Base-by-base conservation (phyloP, 129 eudicot genomes). In the Scalesia atractyloides region DNA sequence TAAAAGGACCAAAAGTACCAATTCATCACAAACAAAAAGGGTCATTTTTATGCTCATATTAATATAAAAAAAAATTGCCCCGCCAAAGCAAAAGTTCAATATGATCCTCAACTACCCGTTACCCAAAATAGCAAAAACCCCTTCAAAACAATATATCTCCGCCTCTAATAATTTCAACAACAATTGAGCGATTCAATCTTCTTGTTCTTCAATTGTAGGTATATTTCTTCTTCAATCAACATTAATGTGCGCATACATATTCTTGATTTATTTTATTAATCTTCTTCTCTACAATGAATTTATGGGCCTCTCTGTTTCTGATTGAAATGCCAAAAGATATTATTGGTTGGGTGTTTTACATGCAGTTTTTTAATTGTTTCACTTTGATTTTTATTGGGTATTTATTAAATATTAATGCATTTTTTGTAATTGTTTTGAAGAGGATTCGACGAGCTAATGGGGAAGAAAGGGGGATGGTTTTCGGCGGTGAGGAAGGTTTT, bases 381-480 rank as follows among this genome's bases (percentile, higher is more conserved):
- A 30, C 6, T 8, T 34, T 36, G 15, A 36, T 62, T 34, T 62
- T 8, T 4, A 7, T 34, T 17, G 26, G 30, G 60, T 1, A 7
- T 54, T 61, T 33, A n/a, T 3, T 34, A 1, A 15, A 61, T 14
- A 7, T 30, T 61, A n/a, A 33, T 10, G 34, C 22, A 61, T 13
- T 61, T 61, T 13, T 34, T 62, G 24, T 62, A n/a, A 62, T 62
- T 62, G 34, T 62, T 62, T 62, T 5, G 36, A 2, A 62, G 67
- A 62, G 34, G 67, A 62, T 63, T 36, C 22, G 18, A 36, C 49
- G 24, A 63, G 68, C 16, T 63, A 16, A 63, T 63, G 68, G 18
- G 41, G 68, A 63, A 63, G 68, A 63, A 60, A 15, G 68, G 34
- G 34, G 34, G 68, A 34, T 63, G 48, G 68, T 63, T 63, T 63